Conservation (phyloP, 768 basidiomycete genomes). For the Tephrocybe rancida region DNA sequence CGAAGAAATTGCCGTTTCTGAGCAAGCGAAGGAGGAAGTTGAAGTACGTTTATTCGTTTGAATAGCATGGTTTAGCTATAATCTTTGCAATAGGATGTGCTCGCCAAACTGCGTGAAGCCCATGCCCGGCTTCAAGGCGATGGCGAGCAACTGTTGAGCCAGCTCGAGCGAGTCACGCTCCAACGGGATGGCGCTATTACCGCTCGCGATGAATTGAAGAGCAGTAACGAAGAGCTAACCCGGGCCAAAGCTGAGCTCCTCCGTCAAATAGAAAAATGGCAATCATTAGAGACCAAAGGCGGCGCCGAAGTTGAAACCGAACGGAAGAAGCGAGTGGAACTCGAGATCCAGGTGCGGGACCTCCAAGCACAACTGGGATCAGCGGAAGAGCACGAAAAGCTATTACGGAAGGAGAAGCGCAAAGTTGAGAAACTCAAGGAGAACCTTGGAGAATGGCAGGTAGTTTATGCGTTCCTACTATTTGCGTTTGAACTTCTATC, state of each 20-base stretch:
- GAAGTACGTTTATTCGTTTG: too few relatives aligned
- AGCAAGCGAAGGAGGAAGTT: slow-evolving; percentile 45
- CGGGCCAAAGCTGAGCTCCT: slow-evolving; percentile 56
- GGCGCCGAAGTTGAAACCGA: slow-evolving; percentile 57
- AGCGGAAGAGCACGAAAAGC: slow-evolving; percentile 34
- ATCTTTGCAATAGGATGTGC: slow-evolving; percentile 32
- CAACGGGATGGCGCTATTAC: slow-evolving; percentile 61
- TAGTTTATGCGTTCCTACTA: slow-evolving; percentile 20
- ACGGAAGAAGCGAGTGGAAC: slow-evolving; percentile 54
- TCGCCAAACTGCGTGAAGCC: slow-evolving; percentile 47
- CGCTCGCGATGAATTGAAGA: slow-evolving; percentile 55
- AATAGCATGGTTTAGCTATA: too few relatives aligned
- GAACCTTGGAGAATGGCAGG: slow-evolving; percentile 48
- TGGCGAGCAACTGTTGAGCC: slow-evolving; percentile 45
- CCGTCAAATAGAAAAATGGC: slow-evolving; percentile 71
- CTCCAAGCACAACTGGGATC: slow-evolving; percentile 41
- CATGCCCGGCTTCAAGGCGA: slow-evolving; percentile 51
- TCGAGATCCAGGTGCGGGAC: slow-evolving; percentile 57
- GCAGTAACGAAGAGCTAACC: slow-evolving; percentile 58
- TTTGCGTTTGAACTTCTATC: background rate
- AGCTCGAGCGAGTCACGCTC: slow-evolving; percentile 58
- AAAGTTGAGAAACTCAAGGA: slow-evolving; percentile 44
- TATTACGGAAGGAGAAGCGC: slow-evolving; percentile 43
- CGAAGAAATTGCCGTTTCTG: slow-evolving; percentile 37
- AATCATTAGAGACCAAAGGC: slow-evolving; percentile 65